Evolutionary conservation across 2,329 filamentous ascomycete genomes (phyloP), one percentile per base, ranked within the genome.

Genomic region (Geosmithia putterillii): DNA sequence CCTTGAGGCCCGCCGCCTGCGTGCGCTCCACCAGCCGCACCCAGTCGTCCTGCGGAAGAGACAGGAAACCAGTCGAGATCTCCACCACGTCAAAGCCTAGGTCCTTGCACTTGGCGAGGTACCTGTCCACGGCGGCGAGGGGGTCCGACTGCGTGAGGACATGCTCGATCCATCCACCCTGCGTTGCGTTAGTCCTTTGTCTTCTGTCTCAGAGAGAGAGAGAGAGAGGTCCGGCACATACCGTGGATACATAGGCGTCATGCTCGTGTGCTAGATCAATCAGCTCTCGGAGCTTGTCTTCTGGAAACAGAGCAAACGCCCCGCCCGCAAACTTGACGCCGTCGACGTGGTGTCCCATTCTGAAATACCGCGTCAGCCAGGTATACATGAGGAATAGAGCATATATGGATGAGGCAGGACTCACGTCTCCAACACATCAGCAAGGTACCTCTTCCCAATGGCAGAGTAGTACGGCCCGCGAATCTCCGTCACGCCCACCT

Each of bases 81-180:
- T 76, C 72, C 18, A 75, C 56, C 2, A 75, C 70, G 46, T 76
- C 73, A 52, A 76, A 72, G 8, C 66, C 67, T 1, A 75, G 51
- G 43, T 68, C 63, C 52, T 71, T 73, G 61, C 69, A 74, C 47
- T 67, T 70, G 1, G 51, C 49, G 5, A 76, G 62, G 45, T 76
- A 76, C 44, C 59, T 65, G 45, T 74, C 68, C n/a, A 75, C 66
- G 2, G 66, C 63, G 1, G 54, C 48, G 5, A 56, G 54, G 3
- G 64, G 53, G 41, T 71, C 64, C 1, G 67, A 61, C 44, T 71
- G 68, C 5, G 66, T 66, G 2, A 74, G 63, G 41, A 74, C 57
- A 50, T 74, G 70, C 48, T 74, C 71, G 43, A 71, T 67, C 66
- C 70, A 74, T 36, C 71, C 70, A 34, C 71, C 70, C 66, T 69